Evolutionary conservation across 352 stramenopile genomes (phyloP), one percentile per base, ranked within the genome.

Genomic region (Pythium chondricola): DNA sequence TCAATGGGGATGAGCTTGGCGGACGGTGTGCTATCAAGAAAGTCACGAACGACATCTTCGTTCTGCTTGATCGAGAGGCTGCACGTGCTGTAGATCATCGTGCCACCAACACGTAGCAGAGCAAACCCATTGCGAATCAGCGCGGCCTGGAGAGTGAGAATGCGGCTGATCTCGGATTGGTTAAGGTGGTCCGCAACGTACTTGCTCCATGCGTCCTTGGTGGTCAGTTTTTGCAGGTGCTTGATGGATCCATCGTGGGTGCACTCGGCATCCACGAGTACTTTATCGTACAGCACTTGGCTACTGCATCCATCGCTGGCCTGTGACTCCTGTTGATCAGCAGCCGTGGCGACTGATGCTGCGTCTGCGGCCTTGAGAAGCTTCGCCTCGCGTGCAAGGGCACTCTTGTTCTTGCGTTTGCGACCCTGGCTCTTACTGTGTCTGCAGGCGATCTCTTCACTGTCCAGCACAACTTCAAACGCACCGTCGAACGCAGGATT

Each of bases 261-360:
- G 60, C 95, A 98, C 65, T 98, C 92, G 24, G 92, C 95, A 74
- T 98, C 95, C 4, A 98, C 90, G 25, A 98, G 71, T 10, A 98
- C 90, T 48, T 91, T 86, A 61, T 98, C 91, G 66, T 97, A 98
- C 31, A 83, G 53, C 24, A 71, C 31, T n/a, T 21, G 35, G 13
- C 13, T 21, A n/a, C 35, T 0, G 17, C 20, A 24, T 18, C 24
- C n/a, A 5, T 18, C 30, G n/a, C 2, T 5, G 13, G 11, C 24
- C 14, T 27, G 13, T 17, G 20, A 13, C 10, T 41, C 21, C 3
- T 5, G 30, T 21, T 14, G 18, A 20, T 24, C n/a, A 2, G 13
- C 6, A 14, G 13, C n/a, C 10, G 17, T 39, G 25, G 24, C 16
- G 1, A 40, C 21, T 9, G 29, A 8, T 13, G 29, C 29, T 33